A percentile compares a stretch with the other conserved stretches of the same genome.
These are phyloP conservation scores for Podaxis sp. DNA, from an alignment of 768 basidiomycete genomes.

Conservation along the genomic window DNA sequence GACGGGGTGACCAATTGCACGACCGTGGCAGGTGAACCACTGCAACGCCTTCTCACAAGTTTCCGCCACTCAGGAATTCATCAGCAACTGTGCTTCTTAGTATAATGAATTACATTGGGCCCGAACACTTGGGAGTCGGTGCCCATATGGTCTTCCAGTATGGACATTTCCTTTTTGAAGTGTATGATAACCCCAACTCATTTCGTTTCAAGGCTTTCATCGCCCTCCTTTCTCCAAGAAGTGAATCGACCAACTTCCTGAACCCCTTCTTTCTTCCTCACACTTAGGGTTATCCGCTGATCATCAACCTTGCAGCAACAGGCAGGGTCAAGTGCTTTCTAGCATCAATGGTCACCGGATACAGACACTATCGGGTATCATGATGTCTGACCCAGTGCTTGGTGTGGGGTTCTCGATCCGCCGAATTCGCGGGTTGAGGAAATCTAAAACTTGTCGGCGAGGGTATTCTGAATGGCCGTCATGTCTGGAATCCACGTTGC, in stretches of 20 bases:
- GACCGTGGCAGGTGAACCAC: constrained; percentile 13
- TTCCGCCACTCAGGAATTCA: neutral
- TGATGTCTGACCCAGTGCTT: neutral
- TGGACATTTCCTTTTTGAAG: neutral
- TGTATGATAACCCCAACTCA: neutral
- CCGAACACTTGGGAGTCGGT: constrained; percentile 19
- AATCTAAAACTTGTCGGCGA: neutral
- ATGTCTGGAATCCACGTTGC: no score
- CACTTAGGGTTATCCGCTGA: constrained; percentile 18
- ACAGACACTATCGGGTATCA: neutral
- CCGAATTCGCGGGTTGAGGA: neutral
- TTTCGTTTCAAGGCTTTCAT: constrained; percentile 8
- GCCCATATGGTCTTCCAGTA: constrained; percentile 22
- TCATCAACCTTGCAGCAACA: constrained; percentile 18
- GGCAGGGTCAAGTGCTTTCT: neutral
- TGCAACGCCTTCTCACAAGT: constrained; percentile 12
- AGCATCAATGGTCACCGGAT: no score
- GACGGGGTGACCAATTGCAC: neutral
- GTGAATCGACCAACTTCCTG: neutral
- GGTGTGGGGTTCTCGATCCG: neutral
- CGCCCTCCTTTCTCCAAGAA: constrained; percentile 14
- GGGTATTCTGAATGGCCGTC: neutral
- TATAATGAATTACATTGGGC: constrained; percentile 18
- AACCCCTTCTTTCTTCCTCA: neutral
- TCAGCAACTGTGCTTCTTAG: constrained; percentile 16